Evolutionary conservation across 1,284 basidiomycete genomes (phyloP).

Genomic region (Rhizoctonia solani): DNA sequence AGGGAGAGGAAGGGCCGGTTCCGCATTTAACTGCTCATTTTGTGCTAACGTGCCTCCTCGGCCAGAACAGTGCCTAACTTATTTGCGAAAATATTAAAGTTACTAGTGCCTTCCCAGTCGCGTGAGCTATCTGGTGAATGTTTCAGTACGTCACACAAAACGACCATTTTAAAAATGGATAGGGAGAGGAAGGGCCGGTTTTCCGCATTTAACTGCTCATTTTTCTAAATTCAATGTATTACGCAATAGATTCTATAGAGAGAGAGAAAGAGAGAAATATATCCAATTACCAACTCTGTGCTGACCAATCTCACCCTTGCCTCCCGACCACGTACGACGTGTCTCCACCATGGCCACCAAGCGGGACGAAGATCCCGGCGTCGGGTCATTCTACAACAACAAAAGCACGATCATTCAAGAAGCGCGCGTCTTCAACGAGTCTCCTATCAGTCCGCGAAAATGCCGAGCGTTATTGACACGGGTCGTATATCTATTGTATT

Average conservation of each 20-base stretch:
- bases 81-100: too few relatives aligned
- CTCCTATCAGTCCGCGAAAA: constrained; percentile 95
- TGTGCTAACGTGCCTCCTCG: too few relatives aligned
- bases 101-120: neutral
- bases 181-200: too few relatives aligned
- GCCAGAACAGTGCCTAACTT: too few relatives aligned
- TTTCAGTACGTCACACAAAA: neutral
- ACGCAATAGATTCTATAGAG: too few relatives aligned
- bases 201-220: too few relatives aligned
- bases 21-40: too few relatives aligned
- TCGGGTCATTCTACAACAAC: constrained; percentile 88
- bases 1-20: too few relatives aligned
- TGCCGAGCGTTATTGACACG: constrained; percentile 96
- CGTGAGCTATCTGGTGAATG: neutral
- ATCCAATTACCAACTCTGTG: neutral
- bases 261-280: too few relatives aligned
- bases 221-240: too few relatives aligned
- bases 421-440: constrained; percentile 98
- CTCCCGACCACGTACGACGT: constrained; percentile 31
- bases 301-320: constrained; percentile 31
- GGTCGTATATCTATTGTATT: constrained; percentile 95
- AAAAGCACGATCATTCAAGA: constrained; percentile 97
- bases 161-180: too few relatives aligned
- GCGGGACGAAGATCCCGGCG: constrained; percentile 89
- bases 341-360: constrained; percentile 64